Percentiles rank a stretch among this genome's conserved stretches.
These are phyloP conservation scores for Rheum nobile DNA, from an alignment of 148 eudicot species.

Conservation along the genomic window DNA sequence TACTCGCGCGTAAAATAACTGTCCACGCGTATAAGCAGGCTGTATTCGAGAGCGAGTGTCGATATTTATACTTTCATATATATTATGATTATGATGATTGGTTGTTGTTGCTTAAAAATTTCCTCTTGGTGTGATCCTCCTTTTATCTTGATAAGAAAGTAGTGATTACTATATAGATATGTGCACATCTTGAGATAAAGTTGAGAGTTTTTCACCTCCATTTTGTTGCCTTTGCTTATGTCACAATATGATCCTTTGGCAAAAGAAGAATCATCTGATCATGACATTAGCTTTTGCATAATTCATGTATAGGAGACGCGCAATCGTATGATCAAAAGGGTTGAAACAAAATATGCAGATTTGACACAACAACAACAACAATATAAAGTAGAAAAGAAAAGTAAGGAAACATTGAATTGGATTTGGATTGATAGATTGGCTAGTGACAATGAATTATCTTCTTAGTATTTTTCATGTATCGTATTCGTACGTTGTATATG, in stretches of 20 bases:
- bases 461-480: neutral
- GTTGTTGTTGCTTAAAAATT: neutral
- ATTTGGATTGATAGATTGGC: neutral
- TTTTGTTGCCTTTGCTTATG: neutral
- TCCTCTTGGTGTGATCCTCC: neutral
- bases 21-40: neutral
- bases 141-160: constrained; percentile 6
- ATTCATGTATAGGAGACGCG: neutral
- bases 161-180: neutral
- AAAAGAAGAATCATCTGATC: neutral
- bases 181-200: constrained; percentile 3
- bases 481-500: neutral
- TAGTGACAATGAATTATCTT: neutral
- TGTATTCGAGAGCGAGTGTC: neutral
- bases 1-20: neutral
- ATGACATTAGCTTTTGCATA: neutral
- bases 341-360: neutral
- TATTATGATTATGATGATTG: neutral
- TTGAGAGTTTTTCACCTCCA: neutral
- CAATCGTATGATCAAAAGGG: neutral
- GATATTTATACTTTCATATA: neutral
- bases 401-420: neutral
- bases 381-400: neutral
- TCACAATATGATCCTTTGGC: constrained; percentile 2
- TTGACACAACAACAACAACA: neutral